These are phyloP conservation scores for Gnetum montanum DNA, from an alignment of 75 land plant genomes.

Conservation along the genomic window DNA sequence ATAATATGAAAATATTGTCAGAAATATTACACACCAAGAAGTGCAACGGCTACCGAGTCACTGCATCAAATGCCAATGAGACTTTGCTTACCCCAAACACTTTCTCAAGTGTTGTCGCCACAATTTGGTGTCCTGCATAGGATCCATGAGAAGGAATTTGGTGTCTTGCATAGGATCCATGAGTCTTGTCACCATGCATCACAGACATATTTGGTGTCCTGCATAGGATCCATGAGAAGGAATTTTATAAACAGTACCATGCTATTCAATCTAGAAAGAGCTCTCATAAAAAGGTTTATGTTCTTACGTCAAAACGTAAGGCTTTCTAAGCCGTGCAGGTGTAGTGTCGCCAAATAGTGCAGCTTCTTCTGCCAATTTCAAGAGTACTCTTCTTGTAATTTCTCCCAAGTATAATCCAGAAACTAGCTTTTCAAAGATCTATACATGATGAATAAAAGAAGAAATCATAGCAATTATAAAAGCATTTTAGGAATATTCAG, in stretches of 20 bases:
- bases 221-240: constrained; percentile 6
- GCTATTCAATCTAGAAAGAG: no score
- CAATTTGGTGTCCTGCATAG: constrained; percentile 37
- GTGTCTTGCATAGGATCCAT: no score
- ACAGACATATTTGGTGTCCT: constrained; percentile 75
- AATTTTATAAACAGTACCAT: no score
- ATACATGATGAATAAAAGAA: background rate
- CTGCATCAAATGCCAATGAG: background rate
- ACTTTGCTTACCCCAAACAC: constrained; percentile 33
- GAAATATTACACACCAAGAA: no score
- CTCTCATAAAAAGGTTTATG: no score
- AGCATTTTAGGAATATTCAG: no score
- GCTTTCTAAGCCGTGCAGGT: constrained; percentile 21
- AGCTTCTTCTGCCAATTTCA: constrained; percentile 33
- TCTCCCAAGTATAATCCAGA: constrained; percentile 57
- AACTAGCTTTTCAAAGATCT: constrained; percentile 44
- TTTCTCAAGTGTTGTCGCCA: constrained; percentile 28
- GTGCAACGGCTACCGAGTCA: no score
- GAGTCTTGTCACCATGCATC: no score
- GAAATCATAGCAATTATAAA: no score
- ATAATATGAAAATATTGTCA: no score
- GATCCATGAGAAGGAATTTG: no score
- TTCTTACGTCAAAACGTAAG: constrained; percentile 25
- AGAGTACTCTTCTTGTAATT: constrained; percentile 30
- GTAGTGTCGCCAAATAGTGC: constrained; percentile 23